Evolutionary conservation across 1,139 yeast genomes (phyloP).

Genomic region (Taphrina sp.): DNA sequence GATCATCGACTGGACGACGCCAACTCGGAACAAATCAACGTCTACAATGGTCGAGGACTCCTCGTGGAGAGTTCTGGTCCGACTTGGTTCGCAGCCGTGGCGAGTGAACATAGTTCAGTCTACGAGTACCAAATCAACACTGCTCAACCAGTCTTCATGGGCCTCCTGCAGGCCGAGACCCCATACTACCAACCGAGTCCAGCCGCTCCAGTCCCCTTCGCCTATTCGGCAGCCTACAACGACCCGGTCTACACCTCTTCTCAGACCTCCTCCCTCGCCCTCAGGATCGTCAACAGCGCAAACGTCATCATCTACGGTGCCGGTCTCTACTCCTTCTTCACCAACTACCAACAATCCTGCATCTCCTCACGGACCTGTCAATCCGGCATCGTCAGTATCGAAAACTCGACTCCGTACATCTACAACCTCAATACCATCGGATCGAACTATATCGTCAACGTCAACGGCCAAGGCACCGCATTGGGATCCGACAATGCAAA

Average conservation of each 20-base stretch:
- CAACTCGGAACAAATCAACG: conserved; percentile 23
- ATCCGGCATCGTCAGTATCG: conserved; percentile 5
- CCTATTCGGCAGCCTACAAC: conserved; percentile 11
- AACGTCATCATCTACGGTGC: conserved; percentile 8
- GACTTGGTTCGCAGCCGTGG: conserved; percentile 31
- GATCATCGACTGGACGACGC: conserved; percentile 33
- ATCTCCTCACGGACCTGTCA: conserved; percentile 12
- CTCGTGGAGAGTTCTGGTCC: conserved; percentile 32
- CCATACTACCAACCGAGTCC: conserved; percentile 35
- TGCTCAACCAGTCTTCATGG: conserved; percentile 30
- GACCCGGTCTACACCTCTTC: conserved; percentile 34
- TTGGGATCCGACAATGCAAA: conserved; percentile 4
- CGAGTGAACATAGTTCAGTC: conserved; percentile 33
- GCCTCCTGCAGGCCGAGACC: conserved; percentile 35
- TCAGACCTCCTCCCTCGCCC: conserved; percentile 12
- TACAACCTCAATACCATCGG: conserved; percentile 27
- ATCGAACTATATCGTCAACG: conserved; percentile 3
- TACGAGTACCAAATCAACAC: conserved; percentile 33
- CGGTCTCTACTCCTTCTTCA: conserved; percentile 16
- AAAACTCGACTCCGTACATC: conserved; percentile 15
- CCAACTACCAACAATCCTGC: conserved; percentile 12
- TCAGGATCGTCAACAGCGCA: conserved; percentile 10
- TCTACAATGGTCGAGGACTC: conserved; percentile 34
- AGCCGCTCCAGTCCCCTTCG: conserved; percentile 34
- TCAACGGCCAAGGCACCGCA: conserved; percentile 1